phyloP scores from a whole-genome alignment of 495 filamentous ascomycete species.

The Chaetomium cochliodes region DNA sequence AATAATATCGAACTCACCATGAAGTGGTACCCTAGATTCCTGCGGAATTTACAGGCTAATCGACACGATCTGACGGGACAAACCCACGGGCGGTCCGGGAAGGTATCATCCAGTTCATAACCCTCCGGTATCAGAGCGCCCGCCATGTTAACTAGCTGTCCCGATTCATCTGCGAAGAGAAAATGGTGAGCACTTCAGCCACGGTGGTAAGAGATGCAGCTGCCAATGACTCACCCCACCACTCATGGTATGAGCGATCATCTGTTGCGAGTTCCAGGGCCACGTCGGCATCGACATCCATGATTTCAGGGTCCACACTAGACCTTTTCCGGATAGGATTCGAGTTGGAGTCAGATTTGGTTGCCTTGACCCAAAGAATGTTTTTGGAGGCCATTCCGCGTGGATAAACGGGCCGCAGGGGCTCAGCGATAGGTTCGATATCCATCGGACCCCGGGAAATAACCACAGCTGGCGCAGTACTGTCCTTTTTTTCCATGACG shows the following conservation, averaged over 20 bases:
- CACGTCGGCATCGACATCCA: conserved; percentile 1
- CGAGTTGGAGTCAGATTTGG: no score
- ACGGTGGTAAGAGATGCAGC: no score
- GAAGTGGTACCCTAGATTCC: conserved; percentile 19
- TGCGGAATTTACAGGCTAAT: background rate
- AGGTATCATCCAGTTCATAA: conserved; percentile 16
- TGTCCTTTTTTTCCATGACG: no score
- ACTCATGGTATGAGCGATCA: conserved; percentile 20
- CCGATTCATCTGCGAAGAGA: background rate
- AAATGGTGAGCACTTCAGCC: background rate
- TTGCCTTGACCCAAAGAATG: no score
- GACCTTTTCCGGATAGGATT: no score
- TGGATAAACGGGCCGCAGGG: no score
- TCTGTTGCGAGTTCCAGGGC: conserved; percentile 10
- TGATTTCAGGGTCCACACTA: no score
- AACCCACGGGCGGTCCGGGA: conserved; percentile 18
- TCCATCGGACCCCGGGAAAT: no score
- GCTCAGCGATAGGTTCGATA: no score
- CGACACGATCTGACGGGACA: conserved; percentile 28
- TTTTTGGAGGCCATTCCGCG: no score
- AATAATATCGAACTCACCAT: background rate
- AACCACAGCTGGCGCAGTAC: no score
- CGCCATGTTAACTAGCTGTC: background rate
- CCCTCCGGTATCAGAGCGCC: conserved; percentile 25
- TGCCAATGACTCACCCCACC: conserved; percentile 11